Evolutionary conservation across 202 grass and related monocot species (phyloP).

Genomic region (Alloteropsis angusta): DNA sequence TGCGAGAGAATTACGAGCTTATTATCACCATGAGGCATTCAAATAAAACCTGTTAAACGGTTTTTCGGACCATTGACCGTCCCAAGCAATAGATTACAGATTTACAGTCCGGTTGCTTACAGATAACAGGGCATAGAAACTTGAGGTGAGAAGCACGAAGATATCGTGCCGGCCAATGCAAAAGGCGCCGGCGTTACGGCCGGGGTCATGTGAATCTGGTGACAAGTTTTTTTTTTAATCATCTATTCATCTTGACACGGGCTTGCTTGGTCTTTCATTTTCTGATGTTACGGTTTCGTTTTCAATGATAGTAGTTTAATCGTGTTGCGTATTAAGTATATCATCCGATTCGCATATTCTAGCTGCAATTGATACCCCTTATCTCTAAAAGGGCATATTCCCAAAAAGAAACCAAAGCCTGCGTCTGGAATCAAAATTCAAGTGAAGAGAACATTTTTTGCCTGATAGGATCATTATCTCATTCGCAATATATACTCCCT

Average conservation of each 20-base stretch:
- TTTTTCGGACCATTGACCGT: background rate
- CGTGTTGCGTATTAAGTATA: background rate
- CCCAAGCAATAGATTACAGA: background rate
- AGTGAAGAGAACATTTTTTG: too few relatives aligned
- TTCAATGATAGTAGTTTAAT: background rate
- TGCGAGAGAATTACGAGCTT: background rate
- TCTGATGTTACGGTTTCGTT: background rate
- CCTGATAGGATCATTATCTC: too few relatives aligned
- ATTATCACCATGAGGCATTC: background rate
- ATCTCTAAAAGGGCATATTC: too few relatives aligned
- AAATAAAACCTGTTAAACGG: background rate
- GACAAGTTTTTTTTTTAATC: background rate
- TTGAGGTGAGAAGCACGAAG: background rate
- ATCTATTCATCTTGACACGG: too few relatives aligned
- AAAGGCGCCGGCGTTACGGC: background rate
- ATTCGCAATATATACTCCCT: too few relatives aligned
- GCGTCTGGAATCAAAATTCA: too few relatives aligned
- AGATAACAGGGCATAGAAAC: background rate
- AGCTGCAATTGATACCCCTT: background rate
- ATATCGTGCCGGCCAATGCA: background rate
- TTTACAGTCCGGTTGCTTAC: background rate
- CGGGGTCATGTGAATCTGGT: constrained; percentile 5
- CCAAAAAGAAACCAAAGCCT: too few relatives aligned
- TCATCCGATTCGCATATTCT: background rate
- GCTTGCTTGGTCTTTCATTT: background rate